phyloP scores from a whole-genome alignment of 495 filamentous ascomycete species.

The Pseudomonodictys pantanalensis region DNA sequence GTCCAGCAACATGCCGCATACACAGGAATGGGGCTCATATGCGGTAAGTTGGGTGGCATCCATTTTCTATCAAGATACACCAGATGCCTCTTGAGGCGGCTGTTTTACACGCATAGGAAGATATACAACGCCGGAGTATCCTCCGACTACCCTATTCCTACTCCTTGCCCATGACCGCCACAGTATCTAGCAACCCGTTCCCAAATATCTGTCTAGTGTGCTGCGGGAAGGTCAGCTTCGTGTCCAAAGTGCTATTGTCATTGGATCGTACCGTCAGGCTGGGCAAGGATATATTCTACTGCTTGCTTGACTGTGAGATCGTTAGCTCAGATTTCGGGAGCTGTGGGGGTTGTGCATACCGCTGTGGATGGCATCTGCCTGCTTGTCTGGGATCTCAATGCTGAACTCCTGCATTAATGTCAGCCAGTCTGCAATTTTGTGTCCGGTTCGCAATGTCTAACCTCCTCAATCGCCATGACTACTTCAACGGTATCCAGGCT shows the following conservation, averaged over 20 bases:
- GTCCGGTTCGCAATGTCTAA: slow-evolving; percentile 43
- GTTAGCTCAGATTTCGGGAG: slow-evolving; percentile 27
- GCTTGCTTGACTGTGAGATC: slow-evolving; percentile 80
- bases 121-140: slow-evolving; percentile 24
- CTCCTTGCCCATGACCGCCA: no score
- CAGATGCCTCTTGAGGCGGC: slow-evolving; percentile 15
- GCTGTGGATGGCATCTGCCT: slow-evolving; percentile 93
- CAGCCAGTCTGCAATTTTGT: slow-evolving; percentile 15
- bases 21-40: background rate
- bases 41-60: background rate
- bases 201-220: slow-evolving; percentile 32
- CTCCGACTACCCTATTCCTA: slow-evolving; percentile 22
- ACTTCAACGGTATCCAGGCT: slow-evolving; percentile 98
- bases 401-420: slow-evolving; percentile 80
- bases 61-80: slow-evolving; percentile 19
- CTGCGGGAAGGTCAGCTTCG: slow-evolving; percentile 32
- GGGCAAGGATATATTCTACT: slow-evolving; percentile 88
- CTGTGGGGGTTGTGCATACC: slow-evolving; percentile 59
- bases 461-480: slow-evolving; percentile 99
- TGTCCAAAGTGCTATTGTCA: background rate
- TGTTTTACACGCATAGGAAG: slow-evolving; percentile 34
- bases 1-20: no score
- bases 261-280: slow-evolving; percentile 70
- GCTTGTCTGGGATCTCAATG: slow-evolving; percentile 99
- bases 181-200: background rate